Evolutionary conservation across 192 early-diverging fungal species (phyloP).

Genomic region (Coemansia sp.): DNA sequence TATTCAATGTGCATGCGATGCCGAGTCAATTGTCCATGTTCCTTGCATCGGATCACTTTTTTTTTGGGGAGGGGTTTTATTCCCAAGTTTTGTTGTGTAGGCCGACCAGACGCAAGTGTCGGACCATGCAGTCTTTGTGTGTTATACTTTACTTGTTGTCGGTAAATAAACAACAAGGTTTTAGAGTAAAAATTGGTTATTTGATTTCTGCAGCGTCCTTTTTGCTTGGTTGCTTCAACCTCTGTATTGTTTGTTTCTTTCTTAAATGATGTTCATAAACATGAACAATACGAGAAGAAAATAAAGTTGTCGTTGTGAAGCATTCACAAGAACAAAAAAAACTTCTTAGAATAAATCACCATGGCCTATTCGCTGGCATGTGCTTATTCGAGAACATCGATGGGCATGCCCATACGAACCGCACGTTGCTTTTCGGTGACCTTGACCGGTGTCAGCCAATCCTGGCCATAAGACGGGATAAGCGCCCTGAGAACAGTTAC

Average conservation of each 20-base stretch:
- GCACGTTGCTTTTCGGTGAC: conserved; percentile 22
- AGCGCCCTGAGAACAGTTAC: conserved; percentile 35
- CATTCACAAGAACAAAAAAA: neutral
- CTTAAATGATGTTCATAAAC: too few species aligned
- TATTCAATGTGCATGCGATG: neutral
- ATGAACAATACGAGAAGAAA: too few species aligned
- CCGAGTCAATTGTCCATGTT: neutral
- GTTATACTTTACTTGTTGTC: too few species aligned
- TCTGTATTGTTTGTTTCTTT: too few species aligned
- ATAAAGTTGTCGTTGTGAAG: too few species aligned
- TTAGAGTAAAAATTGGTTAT: too few species aligned
- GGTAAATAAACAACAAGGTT: too few species aligned
- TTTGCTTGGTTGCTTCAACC: too few species aligned
- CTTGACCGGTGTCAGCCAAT: conserved; percentile 13
- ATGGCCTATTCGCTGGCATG: too few species aligned
- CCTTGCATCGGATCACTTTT: neutral
- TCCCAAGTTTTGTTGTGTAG: neutral
- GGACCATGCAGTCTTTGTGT: too few species aligned
- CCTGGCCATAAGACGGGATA: conserved; percentile 42
- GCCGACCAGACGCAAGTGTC: neutral
- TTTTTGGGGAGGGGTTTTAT: neutral
- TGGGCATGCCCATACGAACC: conserved; percentile 8
- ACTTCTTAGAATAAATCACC: neutral
- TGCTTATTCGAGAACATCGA: neutral
- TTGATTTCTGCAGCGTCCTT: too few species aligned